Evolutionary conservation across 1,284 basidiomycete species (phyloP).

Genomic region (Meira nashicola): DNA sequence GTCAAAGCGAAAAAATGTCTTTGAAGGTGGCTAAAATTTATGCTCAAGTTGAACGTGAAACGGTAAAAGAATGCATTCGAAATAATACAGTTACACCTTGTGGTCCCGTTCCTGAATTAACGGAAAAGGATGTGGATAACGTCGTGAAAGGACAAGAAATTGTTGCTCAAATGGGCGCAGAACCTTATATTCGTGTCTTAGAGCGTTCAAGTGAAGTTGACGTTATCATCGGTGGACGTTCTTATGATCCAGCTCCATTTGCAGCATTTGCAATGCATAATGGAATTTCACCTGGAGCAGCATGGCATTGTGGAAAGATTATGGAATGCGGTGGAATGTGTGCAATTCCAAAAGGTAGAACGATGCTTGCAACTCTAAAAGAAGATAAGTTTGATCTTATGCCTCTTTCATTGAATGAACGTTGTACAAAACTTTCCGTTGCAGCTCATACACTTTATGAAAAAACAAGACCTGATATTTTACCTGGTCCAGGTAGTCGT

Average conservation of each 20-base stretch:
- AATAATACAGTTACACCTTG: background rate
- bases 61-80: background rate
- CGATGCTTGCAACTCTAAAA: background rate
- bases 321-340: conserved; percentile 2
- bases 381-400: background rate
- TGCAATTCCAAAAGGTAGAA: background rate
- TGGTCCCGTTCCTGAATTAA: background rate
- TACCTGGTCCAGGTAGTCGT: conserved; percentile 1
- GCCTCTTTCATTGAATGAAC: background rate
- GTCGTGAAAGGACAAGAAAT: no score
- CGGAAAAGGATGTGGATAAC: background rate
- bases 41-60: background rate
- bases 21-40: background rate
- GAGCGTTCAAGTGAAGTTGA: background rate
- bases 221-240: conserved; percentile 4
- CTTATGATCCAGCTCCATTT: conserved; percentile 1
- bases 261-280: background rate
- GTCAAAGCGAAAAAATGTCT: background rate
- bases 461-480: background rate
- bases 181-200: background rate
- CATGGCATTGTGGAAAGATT: conserved; percentile 2
- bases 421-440: conserved; percentile 1
- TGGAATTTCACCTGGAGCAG: background rate
- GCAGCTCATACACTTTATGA: conserved; percentile 1
- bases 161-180: conserved; percentile 1